Evolutionary conservation across 1,284 basidiomycete genomes (phyloP).

Genomic region (Apiotrichum gamsii): DNA sequence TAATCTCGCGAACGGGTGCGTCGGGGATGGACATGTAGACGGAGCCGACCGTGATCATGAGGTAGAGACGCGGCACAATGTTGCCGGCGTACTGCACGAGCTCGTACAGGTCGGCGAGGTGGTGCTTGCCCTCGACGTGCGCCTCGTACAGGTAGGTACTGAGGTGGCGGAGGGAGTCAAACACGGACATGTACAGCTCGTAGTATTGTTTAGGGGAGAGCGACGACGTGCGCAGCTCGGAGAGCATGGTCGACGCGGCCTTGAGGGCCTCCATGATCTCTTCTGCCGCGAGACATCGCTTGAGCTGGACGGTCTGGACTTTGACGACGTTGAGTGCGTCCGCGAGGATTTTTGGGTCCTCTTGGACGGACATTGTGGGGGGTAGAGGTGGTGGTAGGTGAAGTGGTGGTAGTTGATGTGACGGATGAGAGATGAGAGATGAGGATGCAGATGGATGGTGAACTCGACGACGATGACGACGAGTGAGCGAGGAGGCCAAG

Average conservation of each 20-base stretch:
- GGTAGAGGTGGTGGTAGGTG: too few species aligned
- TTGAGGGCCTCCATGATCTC: constrained; percentile 96
- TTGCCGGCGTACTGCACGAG: constrained; percentile 71
- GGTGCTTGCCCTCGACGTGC: constrained; percentile 78
- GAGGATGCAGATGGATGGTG: neutral
- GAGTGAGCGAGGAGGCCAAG: too few species aligned
- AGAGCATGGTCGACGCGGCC: constrained; percentile 88
- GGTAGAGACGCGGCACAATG: constrained; percentile 86
- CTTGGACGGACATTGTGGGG: constrained; percentile 17
- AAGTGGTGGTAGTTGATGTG: neutral
- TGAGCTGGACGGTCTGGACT: constrained; percentile 89
- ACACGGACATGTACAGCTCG: constrained; percentile 95
- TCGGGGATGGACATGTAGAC: constrained; percentile 96
- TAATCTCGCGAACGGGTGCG: constrained; percentile 92
- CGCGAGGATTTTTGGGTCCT: constrained; percentile 42
- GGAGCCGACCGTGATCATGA: constrained; percentile 96
- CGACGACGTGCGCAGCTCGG: constrained; percentile 83
- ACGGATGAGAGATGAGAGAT: neutral
- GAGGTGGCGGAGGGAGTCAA: constrained; percentile 84
- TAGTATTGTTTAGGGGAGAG: constrained; percentile 94
- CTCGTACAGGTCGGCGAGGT: constrained; percentile 93
- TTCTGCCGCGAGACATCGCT: constrained; percentile 81
- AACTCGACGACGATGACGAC: neutral
- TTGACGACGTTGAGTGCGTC: constrained; percentile 61
- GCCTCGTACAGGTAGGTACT: constrained; percentile 93